These are phyloP conservation scores for Ceriops zippeliana DNA, from an alignment of 345 rosid species.

Conservation along the genomic window DNA sequence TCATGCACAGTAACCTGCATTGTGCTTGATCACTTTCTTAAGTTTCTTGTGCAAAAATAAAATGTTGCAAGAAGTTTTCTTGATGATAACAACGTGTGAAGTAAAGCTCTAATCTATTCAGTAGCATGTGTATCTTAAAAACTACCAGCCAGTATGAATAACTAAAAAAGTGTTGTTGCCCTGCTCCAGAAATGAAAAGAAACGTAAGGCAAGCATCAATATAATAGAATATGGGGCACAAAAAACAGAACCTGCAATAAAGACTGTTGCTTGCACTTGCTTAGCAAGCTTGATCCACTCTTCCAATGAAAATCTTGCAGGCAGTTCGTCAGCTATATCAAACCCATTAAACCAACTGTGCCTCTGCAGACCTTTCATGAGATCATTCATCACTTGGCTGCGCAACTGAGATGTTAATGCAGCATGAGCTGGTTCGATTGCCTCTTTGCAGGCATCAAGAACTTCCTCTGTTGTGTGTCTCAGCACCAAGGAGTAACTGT, in stretches of 20 bases:
- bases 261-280: slow-evolving; percentile 68
- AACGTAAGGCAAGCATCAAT: slow-evolving; percentile 2
- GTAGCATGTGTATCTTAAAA: not conserved
- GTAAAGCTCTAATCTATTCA: not conserved
- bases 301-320: slow-evolving; percentile 49
- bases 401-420: slow-evolving; percentile 71
- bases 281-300: slow-evolving; percentile 79
- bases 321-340: slow-evolving; percentile 67
- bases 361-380: slow-evolving; percentile 58
- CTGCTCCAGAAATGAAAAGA: slow-evolving; percentile 1
- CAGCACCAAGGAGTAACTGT: slow-evolving; percentile 86
- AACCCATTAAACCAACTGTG: slow-evolving; percentile 80
- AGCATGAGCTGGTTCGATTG: slow-evolving; percentile 78
- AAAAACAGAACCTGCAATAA: slow-evolving; percentile 68
- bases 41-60: no score
- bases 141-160: not conserved
- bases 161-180: not conserved
- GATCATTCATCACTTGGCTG: slow-evolving; percentile 70
- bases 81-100: not conserved
- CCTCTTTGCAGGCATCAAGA: slow-evolving; percentile 79
- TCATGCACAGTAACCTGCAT: no score
- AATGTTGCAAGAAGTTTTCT: no score
- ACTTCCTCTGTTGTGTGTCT: slow-evolving; percentile 98
- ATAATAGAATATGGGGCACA: not conserved
- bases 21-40: no score